These are phyloP conservation scores for Thielaviopsis euricoi DNA, from an alignment of 2,329 filamentous ascomycete species.

Conservation along the genomic window DNA sequence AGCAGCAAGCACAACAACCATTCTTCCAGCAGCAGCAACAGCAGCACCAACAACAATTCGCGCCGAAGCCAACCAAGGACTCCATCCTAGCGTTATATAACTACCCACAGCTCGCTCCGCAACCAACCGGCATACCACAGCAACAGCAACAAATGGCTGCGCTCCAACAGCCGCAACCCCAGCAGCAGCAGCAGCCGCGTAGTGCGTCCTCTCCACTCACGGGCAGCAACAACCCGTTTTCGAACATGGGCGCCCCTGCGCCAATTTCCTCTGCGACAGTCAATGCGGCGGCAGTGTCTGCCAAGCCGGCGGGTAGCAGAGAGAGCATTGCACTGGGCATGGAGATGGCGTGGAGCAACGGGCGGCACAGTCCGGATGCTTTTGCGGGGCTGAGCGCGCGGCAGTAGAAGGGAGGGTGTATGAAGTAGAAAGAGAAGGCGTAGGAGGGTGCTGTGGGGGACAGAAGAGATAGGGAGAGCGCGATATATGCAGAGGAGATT, in stretches of 20 bases:
- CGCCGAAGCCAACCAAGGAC: constrained; percentile 44
- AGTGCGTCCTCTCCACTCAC: constrained; percentile 21
- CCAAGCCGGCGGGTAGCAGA: constrained; percentile 30
- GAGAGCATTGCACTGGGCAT: constrained; percentile 55
- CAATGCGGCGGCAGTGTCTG: constrained; percentile 22
- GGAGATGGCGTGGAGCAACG: constrained; percentile 49
- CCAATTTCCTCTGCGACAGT: constrained; percentile 13
- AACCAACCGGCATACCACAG: constrained; percentile 8
- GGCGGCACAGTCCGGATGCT: constrained; percentile 63
- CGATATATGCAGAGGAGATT: background rate
- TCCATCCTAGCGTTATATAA: constrained; percentile 64
- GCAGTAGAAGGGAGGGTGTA: constrained; percentile 17
- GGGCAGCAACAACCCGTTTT: constrained; percentile 42
- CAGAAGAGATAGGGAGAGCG: background rate
- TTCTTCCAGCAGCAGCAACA: constrained; percentile 15
- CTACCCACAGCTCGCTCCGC: constrained; percentile 24
- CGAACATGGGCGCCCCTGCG: constrained; percentile 18
- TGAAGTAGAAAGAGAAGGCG: background rate
- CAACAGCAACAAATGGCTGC: background rate
- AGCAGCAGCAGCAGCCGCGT: constrained; percentile 15
- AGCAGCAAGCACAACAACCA: constrained; percentile 8
- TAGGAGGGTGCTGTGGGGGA: background rate
- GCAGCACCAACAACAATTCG: constrained; percentile 16
- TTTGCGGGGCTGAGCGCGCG: constrained; percentile 59
- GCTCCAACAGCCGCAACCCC: constrained; percentile 16